Percentiles rank a stretch among this genome's conserved stretches.
Conservation (phyloP, 164 flowering plant species). For the Tetrastigma voinierianum region DNA sequence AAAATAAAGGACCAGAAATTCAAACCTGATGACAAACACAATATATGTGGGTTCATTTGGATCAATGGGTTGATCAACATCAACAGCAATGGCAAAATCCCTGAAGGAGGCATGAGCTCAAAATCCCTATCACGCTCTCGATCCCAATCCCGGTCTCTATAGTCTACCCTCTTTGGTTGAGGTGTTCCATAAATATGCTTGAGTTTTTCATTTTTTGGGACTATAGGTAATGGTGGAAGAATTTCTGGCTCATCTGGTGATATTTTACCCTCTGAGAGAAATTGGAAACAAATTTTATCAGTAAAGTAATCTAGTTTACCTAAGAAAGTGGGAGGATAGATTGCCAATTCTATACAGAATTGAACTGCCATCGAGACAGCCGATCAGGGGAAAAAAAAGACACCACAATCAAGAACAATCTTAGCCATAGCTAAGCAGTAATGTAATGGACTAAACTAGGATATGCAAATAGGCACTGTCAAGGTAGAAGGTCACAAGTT, state of each 20-base stretch:
- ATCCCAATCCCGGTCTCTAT: slow-evolving; percentile 88
- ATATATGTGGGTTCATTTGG: slow-evolving; percentile 99
- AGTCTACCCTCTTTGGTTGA: slow-evolving; percentile 69
- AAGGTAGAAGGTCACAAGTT: neutral
- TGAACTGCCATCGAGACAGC: slow-evolving; percentile 7
- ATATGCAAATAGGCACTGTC: neutral
- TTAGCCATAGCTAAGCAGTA: neutral
- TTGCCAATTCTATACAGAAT: too few relatives aligned
- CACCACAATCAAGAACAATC: neutral
- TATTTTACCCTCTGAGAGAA: slow-evolving; percentile 88
- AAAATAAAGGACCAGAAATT: too few relatives aligned
- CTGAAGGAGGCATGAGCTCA: slow-evolving; percentile 99
- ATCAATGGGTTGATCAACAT: slow-evolving; percentile 90
- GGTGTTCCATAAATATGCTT: slow-evolving; percentile 60
- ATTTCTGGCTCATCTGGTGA: slow-evolving; percentile 82
- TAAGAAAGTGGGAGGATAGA: too few relatives aligned
- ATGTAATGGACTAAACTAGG: neutral
- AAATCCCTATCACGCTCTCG: slow-evolving; percentile 91
- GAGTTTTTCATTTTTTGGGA: slow-evolving; percentile 75
- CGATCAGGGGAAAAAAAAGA: neutral
- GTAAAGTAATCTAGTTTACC: slow-evolving; percentile 26
- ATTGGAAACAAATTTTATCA: slow-evolving; percentile 70
- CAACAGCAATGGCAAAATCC: slow-evolving; percentile 64
- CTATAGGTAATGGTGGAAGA: slow-evolving; percentile 84
- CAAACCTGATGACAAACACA: too few relatives aligned